phyloP scores from a whole-genome alignment of 257 asterid species.

The Primulina huaijiensis region DNA sequence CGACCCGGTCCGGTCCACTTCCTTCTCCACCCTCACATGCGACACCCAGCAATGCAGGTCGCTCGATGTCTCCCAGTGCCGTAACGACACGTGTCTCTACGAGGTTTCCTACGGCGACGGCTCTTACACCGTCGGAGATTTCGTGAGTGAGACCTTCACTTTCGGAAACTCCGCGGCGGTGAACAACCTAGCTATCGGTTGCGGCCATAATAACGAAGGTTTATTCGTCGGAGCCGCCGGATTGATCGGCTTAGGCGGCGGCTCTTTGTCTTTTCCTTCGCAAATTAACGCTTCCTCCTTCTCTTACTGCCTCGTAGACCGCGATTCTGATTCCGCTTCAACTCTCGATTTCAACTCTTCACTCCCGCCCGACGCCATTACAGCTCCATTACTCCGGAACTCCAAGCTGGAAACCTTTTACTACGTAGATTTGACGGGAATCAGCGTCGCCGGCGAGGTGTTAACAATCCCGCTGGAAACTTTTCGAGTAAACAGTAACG shows the following conservation, averaged over 20 bases:
- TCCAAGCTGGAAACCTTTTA: conserved; percentile 65
- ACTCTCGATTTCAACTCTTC: conserved; percentile 64
- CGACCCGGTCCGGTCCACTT: conserved; percentile 66
- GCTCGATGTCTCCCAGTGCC: conserved; percentile 79
- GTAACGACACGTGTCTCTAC: conserved; percentile 66
- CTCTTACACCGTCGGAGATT: conserved; percentile 88
- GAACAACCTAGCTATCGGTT: conserved; percentile 72
- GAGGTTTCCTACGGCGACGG: conserved; percentile 97
- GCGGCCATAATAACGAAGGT: conserved; percentile 92
- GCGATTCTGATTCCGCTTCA: conserved; percentile 71
- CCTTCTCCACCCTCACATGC: conserved; percentile 66
- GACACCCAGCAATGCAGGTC: conserved; percentile 67
- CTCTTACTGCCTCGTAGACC: conserved; percentile 87
- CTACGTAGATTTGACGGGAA: conserved; percentile 66
- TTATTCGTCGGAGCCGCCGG: conserved; percentile 91
- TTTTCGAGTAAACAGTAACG: conserved; percentile 47
- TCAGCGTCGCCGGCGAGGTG: conserved; percentile 68
- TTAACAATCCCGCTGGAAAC: conserved; percentile 44
- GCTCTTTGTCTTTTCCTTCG: conserved; percentile 68
- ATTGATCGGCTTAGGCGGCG: conserved; percentile 89
- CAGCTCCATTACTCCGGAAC: conserved; percentile 57
- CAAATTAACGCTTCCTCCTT: conserved; percentile 74
- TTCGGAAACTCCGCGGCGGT: conserved; percentile 60
- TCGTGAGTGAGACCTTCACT: conserved; percentile 70
- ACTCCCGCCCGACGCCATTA: conserved; percentile 48